phyloP scores from a whole-genome alignment of 352 stramenopile species.

The Phytophthora crassamura region DNA sequence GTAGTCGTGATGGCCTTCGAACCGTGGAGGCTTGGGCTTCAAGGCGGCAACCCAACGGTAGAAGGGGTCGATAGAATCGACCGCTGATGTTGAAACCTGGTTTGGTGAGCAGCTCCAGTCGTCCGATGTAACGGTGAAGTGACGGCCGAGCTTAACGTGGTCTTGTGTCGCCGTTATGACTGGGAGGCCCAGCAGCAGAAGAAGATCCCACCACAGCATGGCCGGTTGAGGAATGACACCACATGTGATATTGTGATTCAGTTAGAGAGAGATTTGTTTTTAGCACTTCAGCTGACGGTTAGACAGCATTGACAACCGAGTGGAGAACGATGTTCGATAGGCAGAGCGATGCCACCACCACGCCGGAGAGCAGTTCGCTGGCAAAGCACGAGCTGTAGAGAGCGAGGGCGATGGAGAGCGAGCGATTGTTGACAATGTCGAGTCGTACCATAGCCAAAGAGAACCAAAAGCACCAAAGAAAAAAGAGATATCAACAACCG shows the following conservation, averaged over 20 bases:
- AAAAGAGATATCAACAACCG: conserved; percentile 31
- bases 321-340: too few species aligned
- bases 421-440: conserved; percentile 55
- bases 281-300: too few species aligned
- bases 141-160: too few species aligned
- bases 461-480: conserved; percentile 20
- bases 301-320: too few species aligned
- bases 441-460: conserved; percentile 56
- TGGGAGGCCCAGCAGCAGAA: too few species aligned
- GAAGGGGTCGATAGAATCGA: conserved; percentile 12
- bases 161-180: too few species aligned
- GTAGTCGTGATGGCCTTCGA: conserved; percentile 31
- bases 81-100: conserved; percentile 1
- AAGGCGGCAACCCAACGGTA: conserved; percentile 9
- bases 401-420: conserved; percentile 13
- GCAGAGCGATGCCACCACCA: not conserved
- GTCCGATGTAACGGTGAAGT: conserved; percentile 19
- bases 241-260: too few species aligned
- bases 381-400: too few species aligned
- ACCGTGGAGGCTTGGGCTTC: conserved; percentile 8
- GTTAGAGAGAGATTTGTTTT: too few species aligned
- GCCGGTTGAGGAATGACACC: too few species aligned
- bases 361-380: conserved; percentile 16
- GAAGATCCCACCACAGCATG: too few species aligned
- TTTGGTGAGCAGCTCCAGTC: conserved; percentile 25